Percentiles rank a stretch among this genome's conserved stretches.
phyloP scores from a whole-genome alignment of 257 asterid genomes.

The Marsdenia floribunda region DNA sequence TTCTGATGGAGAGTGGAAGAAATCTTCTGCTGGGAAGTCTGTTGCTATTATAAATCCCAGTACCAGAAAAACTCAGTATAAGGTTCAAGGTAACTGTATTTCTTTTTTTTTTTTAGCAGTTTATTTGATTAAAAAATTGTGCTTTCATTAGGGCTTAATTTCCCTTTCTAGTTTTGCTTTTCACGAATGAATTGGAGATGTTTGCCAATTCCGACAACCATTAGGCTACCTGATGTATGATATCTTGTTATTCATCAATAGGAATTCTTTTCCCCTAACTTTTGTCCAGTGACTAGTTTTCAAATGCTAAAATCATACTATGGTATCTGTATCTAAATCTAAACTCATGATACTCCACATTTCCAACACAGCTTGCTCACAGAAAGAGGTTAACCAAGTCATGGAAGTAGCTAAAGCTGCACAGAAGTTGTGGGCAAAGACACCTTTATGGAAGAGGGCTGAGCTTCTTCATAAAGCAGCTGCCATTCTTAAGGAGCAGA shows the following conservation, averaged over 20 bases:
- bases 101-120: background rate
- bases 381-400: conserved; percentile 88
- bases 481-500: conserved; percentile 86
- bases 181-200: background rate
- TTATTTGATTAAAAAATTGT: background rate
- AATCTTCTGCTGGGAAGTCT: conserved; percentile 67
- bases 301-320: background rate
- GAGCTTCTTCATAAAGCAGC: conserved; percentile 98
- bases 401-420: conserved; percentile 74
- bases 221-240: background rate
- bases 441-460: conserved; percentile 95
- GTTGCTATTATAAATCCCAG: conserved; percentile 81
- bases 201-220: background rate
- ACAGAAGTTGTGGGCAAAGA: conserved; percentile 83
- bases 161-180: too few species aligned
- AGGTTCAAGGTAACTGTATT: conserved; percentile 69
- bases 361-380: conserved; percentile 63
- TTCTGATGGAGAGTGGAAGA: conserved; percentile 83
- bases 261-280: too few species aligned
- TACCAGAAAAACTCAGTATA: conserved; percentile 79
- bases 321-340: too few species aligned
- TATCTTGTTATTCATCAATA: too few species aligned
- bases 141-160: too few species aligned
- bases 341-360: background rate
- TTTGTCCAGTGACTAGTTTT: too few species aligned